Percentiles rank a stretch among this genome's conserved stretches.
These are phyloP conservation scores for Penicillium psychrosexuale DNA, from an alignment of 2,329 filamentous ascomycete genomes.

Conservation along the genomic window DNA sequence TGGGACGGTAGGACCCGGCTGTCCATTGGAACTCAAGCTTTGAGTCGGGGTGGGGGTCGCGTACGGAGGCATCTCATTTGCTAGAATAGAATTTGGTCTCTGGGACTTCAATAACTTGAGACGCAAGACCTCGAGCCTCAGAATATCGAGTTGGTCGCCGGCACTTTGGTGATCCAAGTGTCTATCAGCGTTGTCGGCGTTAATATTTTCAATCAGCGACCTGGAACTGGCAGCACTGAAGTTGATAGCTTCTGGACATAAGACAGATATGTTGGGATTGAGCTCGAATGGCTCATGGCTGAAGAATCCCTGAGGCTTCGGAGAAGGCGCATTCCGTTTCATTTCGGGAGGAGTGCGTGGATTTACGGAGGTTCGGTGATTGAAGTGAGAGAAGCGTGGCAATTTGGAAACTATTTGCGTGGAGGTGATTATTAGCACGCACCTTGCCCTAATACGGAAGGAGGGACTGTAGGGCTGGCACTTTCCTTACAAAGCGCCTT, in stretches of 20 bases:
- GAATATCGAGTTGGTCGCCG: not conserved
- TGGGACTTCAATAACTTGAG: not conserved
- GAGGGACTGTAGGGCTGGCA: not conserved
- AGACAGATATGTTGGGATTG: not conserved
- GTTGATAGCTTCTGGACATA: not conserved
- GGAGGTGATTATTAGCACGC: not conserved
- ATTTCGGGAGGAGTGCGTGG: not conserved
- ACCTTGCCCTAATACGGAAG: not conserved
- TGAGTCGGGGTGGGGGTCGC: not conserved
- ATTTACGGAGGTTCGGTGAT: accelerated
- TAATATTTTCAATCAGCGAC: not conserved
- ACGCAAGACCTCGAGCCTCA: not conserved
- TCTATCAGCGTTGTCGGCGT: not conserved
- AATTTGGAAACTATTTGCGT: not conserved
- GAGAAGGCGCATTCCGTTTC: not conserved
- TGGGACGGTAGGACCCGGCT: not conserved
- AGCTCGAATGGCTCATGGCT: not conserved
- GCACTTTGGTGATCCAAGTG: not conserved
- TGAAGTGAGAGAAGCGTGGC: not conserved
- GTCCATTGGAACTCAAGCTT: not conserved
- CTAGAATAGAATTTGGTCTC: not conserved
- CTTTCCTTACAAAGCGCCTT: not conserved
- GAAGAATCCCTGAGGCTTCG: not conserved
- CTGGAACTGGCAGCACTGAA: not conserved
- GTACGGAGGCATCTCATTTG: too few species aligned